Percentiles rank a stretch among this genome's conserved stretches.
phyloP scores from a whole-genome alignment of 2,329 filamentous ascomycete genomes.

The Rhynchosporium graminicola region DNA sequence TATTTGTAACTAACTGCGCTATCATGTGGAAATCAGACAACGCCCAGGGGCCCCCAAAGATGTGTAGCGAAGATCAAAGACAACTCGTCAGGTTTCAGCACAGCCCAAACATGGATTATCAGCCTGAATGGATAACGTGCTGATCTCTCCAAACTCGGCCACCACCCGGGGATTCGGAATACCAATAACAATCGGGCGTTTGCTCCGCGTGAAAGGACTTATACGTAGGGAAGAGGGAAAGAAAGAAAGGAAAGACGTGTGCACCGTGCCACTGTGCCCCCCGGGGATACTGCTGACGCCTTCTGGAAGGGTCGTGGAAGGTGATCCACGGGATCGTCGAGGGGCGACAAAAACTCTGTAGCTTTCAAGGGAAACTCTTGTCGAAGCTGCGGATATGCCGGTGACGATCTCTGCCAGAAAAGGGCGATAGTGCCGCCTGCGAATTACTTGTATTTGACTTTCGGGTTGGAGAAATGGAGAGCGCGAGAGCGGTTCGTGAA shows the following conservation, averaged over 20 bases:
- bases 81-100: slow-evolving; percentile 13
- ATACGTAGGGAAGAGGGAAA: too few species aligned
- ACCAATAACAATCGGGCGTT: not conserved
- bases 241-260: not conserved
- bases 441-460: not conserved
- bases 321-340: slow-evolving; percentile 1
- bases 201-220: not conserved
- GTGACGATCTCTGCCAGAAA: not conserved
- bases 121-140: slow-evolving; percentile 1
- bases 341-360: slow-evolving; percentile 1
- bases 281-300: not conserved
- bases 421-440: not conserved
- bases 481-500: not conserved
- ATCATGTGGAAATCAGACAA: slow-evolving; percentile 12
- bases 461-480: not conserved
- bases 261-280: not conserved
- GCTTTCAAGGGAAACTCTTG: not conserved
- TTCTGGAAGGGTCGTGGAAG: slow-evolving; percentile 12
- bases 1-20: not conserved
- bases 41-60: not conserved
- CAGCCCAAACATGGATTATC: slow-evolving; percentile 5
- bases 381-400: slow-evolving; percentile 7
- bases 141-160: slow-evolving; percentile 3
- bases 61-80: slow-evolving; percentile 4
- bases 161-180: slow-evolving; percentile 5